phyloP scores from a whole-genome alignment of 108 stramenopile species.

The Fragilariopsis cylindrus region DNA sequence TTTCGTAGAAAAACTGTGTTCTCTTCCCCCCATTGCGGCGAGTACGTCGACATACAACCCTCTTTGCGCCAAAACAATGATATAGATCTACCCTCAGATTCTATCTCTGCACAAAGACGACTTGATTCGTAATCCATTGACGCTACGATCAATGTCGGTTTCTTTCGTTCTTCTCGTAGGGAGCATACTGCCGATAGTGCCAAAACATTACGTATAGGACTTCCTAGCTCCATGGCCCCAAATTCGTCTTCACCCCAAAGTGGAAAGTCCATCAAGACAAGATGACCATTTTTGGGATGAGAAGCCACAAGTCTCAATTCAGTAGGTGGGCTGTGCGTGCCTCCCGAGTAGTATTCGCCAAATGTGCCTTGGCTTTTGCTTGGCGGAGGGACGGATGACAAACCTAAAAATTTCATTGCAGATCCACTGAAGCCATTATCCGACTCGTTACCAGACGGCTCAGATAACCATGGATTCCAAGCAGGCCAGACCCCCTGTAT shows the following conservation, averaged over 20 bases:
- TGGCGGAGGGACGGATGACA: slow-evolving; percentile 42
- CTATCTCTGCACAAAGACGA: slow-evolving; percentile 59
- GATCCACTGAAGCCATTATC: slow-evolving; percentile 51
- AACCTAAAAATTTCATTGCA: slow-evolving; percentile 58
- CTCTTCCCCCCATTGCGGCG: slow-evolving; percentile 27
- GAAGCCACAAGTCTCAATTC: slow-evolving; percentile 70
- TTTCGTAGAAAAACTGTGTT: slow-evolving; percentile 14
- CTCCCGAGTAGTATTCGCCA: slow-evolving; percentile 53
- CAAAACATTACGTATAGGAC: slow-evolving; percentile 68
- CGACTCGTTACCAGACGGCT: slow-evolving; percentile 22
- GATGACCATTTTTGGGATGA: slow-evolving; percentile 45
- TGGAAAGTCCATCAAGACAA: slow-evolving; percentile 76
- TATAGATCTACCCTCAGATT: slow-evolving; percentile 46
- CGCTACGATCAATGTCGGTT: slow-evolving; percentile 2
- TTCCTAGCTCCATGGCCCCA: slow-evolving; percentile 82
- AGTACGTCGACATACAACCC: slow-evolving; percentile 45
- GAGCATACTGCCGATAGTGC: slow-evolving; percentile 24
- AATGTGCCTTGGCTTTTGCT: slow-evolving; percentile 29
- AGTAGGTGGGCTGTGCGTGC: slow-evolving; percentile 75
- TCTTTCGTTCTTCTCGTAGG: not conserved
- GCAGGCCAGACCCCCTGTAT: slow-evolving; percentile 81
- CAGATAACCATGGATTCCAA: slow-evolving; percentile 78
- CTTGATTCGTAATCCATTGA: slow-evolving; percentile 66
- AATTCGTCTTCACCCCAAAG: slow-evolving; percentile 83
- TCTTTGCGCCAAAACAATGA: slow-evolving; percentile 67